phyloP scores from a whole-genome alignment of 495 filamentous ascomycete species.

The Articulospora tetracladia region DNA sequence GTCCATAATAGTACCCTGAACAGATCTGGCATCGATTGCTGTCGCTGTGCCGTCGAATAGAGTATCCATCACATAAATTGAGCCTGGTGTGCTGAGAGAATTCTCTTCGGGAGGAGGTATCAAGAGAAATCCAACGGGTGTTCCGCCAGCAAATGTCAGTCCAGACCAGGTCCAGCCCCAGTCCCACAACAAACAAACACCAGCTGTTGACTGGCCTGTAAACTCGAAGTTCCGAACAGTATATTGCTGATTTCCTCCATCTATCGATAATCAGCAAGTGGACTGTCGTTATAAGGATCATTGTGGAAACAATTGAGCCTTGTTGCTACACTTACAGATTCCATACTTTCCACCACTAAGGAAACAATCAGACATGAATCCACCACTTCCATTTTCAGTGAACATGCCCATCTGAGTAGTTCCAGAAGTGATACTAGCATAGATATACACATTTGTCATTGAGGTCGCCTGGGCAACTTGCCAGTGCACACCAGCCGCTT shows the following conservation, averaged over 20 bases:
- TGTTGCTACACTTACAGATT: slow-evolving; percentile 40
- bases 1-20: neutral
- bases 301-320: slow-evolving; percentile 27
- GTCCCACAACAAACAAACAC: slow-evolving; percentile 51
- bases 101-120: neutral
- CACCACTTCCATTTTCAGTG: slow-evolving; percentile 64
- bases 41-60: slow-evolving; percentile 4
- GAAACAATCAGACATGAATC: slow-evolving; percentile 59
- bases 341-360: slow-evolving; percentile 41
- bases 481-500: slow-evolving; percentile 33
- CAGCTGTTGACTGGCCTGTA: slow-evolving; percentile 40
- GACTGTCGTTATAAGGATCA: neutral
- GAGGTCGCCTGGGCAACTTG: slow-evolving; percentile 35
- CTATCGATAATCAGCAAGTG: slow-evolving; percentile 14
- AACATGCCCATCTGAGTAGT: slow-evolving; percentile 46
- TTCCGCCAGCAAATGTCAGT: neutral
- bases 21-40: neutral
- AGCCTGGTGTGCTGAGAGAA: slow-evolving; percentile 6
- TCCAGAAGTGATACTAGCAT: slow-evolving; percentile 30
- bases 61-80: slow-evolving; percentile 14
- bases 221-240: slow-evolving; percentile 47
- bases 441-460: slow-evolving; percentile 47
- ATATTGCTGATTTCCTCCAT: slow-evolving; percentile 49
- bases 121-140: slow-evolving; percentile 6
- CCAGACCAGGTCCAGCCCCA: slow-evolving; percentile 52